Evolutionary conservation across 2,329 filamentous ascomycete genomes (phyloP).

Genomic region (Scortechinia acanthostroma): DNA sequence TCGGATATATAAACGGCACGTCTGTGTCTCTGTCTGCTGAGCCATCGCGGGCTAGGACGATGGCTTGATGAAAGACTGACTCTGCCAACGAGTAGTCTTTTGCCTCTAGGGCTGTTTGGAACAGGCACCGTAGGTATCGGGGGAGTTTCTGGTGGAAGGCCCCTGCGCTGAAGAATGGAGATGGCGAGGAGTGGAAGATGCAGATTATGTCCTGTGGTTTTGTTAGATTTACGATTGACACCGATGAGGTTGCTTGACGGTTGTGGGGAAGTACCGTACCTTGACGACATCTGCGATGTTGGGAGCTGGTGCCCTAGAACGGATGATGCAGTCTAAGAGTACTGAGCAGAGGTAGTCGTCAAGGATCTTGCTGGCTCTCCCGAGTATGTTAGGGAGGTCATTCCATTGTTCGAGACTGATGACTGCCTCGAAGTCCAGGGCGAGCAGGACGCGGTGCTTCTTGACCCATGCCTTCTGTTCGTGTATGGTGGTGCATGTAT

Average conservation of each 20-base stretch:
- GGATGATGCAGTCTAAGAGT: not conserved
- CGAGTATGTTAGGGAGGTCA: not conserved
- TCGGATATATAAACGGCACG: conserved; percentile 31
- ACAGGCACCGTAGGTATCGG: not conserved
- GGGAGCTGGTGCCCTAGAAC: not conserved
- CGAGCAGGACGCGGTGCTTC: not conserved
- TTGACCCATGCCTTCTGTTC: too few species aligned
- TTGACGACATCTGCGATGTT: not conserved
- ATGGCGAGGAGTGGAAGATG: not conserved
- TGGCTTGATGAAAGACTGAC: not conserved
- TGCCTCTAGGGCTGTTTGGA: not conserved
- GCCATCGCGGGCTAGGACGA: not conserved
- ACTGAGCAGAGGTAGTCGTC: not conserved
- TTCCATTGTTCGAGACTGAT: not conserved
- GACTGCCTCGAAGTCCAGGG: not conserved
- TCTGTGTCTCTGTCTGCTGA: not conserved
- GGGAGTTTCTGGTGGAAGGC: not conserved
- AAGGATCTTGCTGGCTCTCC: not conserved
- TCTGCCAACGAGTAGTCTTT: not conserved
- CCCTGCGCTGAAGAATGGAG: not conserved
- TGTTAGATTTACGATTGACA: not conserved
- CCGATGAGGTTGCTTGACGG: too few species aligned
- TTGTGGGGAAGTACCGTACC: not conserved
- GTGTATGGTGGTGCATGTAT: too few species aligned
- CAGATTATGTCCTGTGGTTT: not conserved